Base-by-base conservation (phyloP, 106 monocot species). In the Iris macrosiphon region DNA sequence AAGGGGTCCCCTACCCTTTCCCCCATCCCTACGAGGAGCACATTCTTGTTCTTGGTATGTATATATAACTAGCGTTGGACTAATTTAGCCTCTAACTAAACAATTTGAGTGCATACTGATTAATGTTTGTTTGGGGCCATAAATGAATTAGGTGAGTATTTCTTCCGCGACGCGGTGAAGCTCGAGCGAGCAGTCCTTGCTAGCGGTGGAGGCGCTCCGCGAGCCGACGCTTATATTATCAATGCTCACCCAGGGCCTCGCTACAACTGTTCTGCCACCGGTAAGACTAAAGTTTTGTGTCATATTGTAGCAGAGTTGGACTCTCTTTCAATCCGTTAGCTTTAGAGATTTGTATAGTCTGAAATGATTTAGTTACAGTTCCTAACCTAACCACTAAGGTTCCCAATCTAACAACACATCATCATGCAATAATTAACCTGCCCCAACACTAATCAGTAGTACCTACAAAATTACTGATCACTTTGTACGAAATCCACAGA, bases 1-100 rank as follows among this genome's bases (percentile, higher is more conserved):
- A 55, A 18, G 71, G 71, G 2, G 66, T 72, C 14, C 61, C 77
- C 14, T 72, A 67, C 44, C 71, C 77, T n/a, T 78, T 78, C 45
- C 60, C 65, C 7, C 24, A 49, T 33, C 77, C 77, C 19, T 64
- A 72, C 14, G 60, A 67, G 21, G 77, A 78, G 52, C 59, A 66
- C 24, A 2, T 70, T 6, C 50, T 70, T 2, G 31, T 70, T 11
- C 34, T 62, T 2, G 70, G 53, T 70, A 51, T 28, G 0, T 4
- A 17, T 16, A 6, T 22, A n/a, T n/a, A n/a, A n/a, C n/a, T n/a
- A n/a, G n/a, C n/a, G n/a, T 44, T 44, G n/a, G n/a, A n/a, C n/a
- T n/a, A n/a, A n/a, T n/a, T n/a, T 35, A 35, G 7, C 10, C 34
- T 0, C 0, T 43, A n/a, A n/a, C 14, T 26, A 21, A 0, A 14